Percentiles rank a stretch among this genome's conserved stretches.
Evolutionary conservation across 495 filamentous ascomycete species (phyloP).

Genomic region (Daldinia caldariorum): DNA sequence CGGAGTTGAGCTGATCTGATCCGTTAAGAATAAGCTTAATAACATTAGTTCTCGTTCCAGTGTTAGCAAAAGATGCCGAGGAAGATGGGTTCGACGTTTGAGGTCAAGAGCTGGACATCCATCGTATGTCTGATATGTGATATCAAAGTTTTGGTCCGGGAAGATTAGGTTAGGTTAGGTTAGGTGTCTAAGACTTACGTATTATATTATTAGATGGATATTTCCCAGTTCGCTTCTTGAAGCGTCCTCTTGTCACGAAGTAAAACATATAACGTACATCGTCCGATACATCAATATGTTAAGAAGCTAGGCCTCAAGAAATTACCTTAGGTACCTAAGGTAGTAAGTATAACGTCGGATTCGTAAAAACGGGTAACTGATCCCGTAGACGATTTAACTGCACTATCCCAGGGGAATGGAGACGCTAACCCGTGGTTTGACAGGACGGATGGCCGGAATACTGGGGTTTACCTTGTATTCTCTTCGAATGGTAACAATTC

Average conservation of each 20-base stretch:
- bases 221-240: neutral
- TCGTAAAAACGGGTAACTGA: neutral
- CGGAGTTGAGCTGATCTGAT: slow-evolving; percentile 6
- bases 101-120: neutral
- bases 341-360: neutral
- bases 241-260: neutral
- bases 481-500: slow-evolving; percentile 1
- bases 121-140: neutral
- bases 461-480: slow-evolving; percentile 7
- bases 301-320: neutral
- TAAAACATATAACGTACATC: neutral
- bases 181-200: slow-evolving; percentile 7
- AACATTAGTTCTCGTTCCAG: neutral
- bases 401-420: slow-evolving; percentile 10
- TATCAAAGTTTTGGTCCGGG: neutral
- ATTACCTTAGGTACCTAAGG: no score
- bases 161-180: no score
- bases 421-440: slow-evolving; percentile 17
- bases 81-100: neutral
- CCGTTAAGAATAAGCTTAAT: slow-evolving; percentile 10
- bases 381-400: no score
- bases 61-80: neutral
- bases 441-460: slow-evolving; percentile 3
- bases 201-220: neutral
- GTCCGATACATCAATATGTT: neutral